These are phyloP conservation scores for Emergomyces orientalis DNA, from an alignment of 2,329 filamentous ascomycete genomes.

Conservation along the genomic window DNA sequence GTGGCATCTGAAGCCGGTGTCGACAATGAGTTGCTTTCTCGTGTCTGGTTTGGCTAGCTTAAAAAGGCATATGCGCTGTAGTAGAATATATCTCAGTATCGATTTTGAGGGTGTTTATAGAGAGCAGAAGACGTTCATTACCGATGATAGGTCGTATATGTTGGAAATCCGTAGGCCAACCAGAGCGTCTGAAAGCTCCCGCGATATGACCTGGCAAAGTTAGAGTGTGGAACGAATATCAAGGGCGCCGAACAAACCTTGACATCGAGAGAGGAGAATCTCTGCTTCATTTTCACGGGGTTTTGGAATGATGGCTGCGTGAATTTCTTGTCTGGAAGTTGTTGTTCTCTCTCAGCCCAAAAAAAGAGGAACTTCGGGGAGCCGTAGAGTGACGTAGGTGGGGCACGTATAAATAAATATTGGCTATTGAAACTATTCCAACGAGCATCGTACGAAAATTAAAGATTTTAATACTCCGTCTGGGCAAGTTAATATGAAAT, in stretches of 20 bases:
- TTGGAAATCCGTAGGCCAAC: slow-evolving; percentile 77
- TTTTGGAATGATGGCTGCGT: background rate
- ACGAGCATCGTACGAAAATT: background rate
- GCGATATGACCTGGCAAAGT: slow-evolving; percentile 68
- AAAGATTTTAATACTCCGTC: background rate
- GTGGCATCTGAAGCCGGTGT: slow-evolving; percentile 93
- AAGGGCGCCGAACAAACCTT: slow-evolving; percentile 34
- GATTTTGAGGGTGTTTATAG: background rate
- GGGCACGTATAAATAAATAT: slow-evolving; percentile 10
- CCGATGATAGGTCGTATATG: slow-evolving; percentile 87
- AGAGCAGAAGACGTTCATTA: slow-evolving; percentile 24
- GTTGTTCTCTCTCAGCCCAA: background rate
- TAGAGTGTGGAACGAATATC: background rate
- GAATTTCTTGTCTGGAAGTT: background rate
- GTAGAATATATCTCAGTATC: background rate
- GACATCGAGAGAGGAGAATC: slow-evolving; percentile 50
- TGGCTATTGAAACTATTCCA: background rate
- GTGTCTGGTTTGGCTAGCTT: slow-evolving; percentile 87
- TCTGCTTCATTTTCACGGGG: slow-evolving; percentile 45
- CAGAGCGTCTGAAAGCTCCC: slow-evolving; percentile 74
- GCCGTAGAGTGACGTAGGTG: slow-evolving; percentile 20
- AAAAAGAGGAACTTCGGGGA: background rate
- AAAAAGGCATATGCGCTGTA: slow-evolving; percentile 75
- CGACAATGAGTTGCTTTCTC: slow-evolving; percentile 82
- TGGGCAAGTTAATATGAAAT: background rate